These are phyloP conservation scores for Xylaria venustula DNA, from an alignment of 495 filamentous ascomycete genomes.

Conservation along the genomic window DNA sequence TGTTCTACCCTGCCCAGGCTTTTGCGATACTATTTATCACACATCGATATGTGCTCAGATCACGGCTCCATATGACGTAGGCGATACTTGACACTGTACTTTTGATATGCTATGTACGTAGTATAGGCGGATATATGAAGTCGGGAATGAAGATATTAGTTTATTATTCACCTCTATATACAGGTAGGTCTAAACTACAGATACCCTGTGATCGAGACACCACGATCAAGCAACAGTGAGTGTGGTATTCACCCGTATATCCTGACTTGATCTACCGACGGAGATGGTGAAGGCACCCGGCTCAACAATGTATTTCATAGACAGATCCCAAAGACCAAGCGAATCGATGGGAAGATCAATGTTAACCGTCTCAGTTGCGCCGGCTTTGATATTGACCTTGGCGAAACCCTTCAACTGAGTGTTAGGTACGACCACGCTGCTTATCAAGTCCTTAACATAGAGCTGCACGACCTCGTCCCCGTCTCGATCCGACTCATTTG, in stretches of 20 bases:
- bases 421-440: conserved; percentile 65
- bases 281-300: conserved; percentile 60
- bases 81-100: background rate
- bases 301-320: conserved; percentile 68
- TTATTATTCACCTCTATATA: too few relatives aligned
- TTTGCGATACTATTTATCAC: too few relatives aligned
- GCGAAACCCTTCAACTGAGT: conserved; percentile 65
- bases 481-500: conserved; percentile 53
- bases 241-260: conserved; percentile 55
- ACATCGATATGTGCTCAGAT: background rate
- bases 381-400: conserved; percentile 63
- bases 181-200: too few relatives aligned
- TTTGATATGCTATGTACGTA: background rate
- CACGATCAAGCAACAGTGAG: conserved; percentile 41
- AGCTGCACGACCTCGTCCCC: conserved; percentile 69
- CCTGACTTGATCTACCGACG: conserved; percentile 56
- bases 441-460: conserved; percentile 60
- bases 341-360: conserved; percentile 52
- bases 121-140: too few relatives aligned
- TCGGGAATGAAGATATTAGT: too few relatives aligned
- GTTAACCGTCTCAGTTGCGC: conserved; percentile 55
- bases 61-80: background rate
- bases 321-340: conserved; percentile 59
- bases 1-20: too few relatives aligned
- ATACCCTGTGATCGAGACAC: background rate